A percentile compares a stretch with the other conserved stretches of the same genome.
Evolutionary conservation across 2,329 filamentous ascomycete species (phyloP).

Genomic region (Aspergillus sp.): DNA sequence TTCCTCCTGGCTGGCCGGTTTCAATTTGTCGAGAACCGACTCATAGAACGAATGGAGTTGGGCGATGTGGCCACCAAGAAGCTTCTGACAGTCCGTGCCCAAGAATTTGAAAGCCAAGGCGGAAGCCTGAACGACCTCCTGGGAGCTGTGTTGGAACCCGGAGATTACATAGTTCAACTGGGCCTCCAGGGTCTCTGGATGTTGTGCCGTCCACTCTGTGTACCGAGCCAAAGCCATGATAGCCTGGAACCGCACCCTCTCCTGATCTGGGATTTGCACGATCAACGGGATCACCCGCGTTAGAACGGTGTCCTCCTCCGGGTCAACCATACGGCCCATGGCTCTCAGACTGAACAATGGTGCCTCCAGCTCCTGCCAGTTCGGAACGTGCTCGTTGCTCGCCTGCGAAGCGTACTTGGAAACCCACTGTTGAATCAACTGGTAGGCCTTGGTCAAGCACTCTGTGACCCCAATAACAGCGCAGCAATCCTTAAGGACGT

Average conservation of each 20-base stretch:
- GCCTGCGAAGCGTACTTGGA: constrained; percentile 70
- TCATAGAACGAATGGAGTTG: constrained; percentile 92
- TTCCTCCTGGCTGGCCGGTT: constrained; percentile 82
- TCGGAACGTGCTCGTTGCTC: constrained; percentile 65
- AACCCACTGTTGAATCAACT: constrained; percentile 82
- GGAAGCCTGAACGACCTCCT: constrained; percentile 83
- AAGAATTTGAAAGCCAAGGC: constrained; percentile 95
- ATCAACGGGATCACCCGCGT: constrained; percentile 88
- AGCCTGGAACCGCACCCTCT: constrained; percentile 96
- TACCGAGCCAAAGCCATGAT: constrained; percentile 97
- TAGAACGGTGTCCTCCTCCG: constrained; percentile 76
- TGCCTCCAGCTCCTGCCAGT: constrained; percentile 95
- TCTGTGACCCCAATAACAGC: constrained; percentile 91
- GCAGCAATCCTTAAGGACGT: constrained; percentile 93
- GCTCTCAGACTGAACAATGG: constrained; percentile 92
- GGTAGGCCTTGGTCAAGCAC: constrained; percentile 80
- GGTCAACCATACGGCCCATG: constrained; percentile 92
- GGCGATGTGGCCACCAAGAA: constrained; percentile 72
- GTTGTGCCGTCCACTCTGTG: constrained; percentile 93
- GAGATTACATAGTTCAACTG: constrained; percentile 95
- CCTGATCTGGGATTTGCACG: constrained; percentile 87
- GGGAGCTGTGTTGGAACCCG: constrained; percentile 79
- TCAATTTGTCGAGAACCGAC: constrained; percentile 76
- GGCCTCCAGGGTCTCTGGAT: constrained; percentile 82
- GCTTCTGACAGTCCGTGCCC: constrained; percentile 84